Conservation (phyloP, 2,329 filamentous ascomycete species). For the Talaromyces sp. region DNA sequence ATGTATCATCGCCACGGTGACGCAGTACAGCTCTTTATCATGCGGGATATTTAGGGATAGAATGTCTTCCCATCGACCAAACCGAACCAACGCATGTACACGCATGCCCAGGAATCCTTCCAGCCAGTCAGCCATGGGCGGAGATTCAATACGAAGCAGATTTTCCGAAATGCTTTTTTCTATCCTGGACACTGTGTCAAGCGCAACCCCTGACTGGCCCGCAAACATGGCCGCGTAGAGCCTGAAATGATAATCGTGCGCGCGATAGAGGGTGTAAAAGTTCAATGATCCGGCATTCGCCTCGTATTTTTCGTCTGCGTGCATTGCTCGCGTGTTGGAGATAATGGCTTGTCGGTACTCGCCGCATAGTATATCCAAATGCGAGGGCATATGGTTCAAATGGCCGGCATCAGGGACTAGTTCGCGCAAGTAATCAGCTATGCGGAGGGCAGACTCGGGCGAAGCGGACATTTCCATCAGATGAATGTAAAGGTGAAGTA, state of each 20-base stretch:
- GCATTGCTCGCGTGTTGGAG: slow-evolving; percentile 60
- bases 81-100: slow-evolving; percentile 13
- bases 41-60: slow-evolving; percentile 9
- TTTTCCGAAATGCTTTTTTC: slow-evolving; percentile 58
- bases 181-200: slow-evolving; percentile 54
- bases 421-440: slow-evolving; percentile 56
- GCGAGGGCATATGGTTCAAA: slow-evolving; percentile 68
- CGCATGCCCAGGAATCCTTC: slow-evolving; percentile 13
- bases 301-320: slow-evolving; percentile 62
- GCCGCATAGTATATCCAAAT: slow-evolving; percentile 66
- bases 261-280: slow-evolving; percentile 70
- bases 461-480: slow-evolving; percentile 69
- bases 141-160: slow-evolving; percentile 39
- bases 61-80: slow-evolving; percentile 15
- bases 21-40: slow-evolving; percentile 56
- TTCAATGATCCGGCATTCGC: slow-evolving; percentile 53
- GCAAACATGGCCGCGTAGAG: slow-evolving; percentile 72
- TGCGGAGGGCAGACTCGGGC: slow-evolving; percentile 57
- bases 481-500: slow-evolving; percentile 72
- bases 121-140: slow-evolving; percentile 16
- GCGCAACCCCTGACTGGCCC: slow-evolving; percentile 55
- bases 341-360: slow-evolving; percentile 61
- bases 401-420: slow-evolving; percentile 65
- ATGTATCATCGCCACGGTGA: slow-evolving; percentile 59
- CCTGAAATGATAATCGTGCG: slow-evolving; percentile 66